A percentile compares a stretch with the other conserved stretches of the same genome.
Conservation (phyloP, 805 yeast species). For the Hanseniaspora jakobsenii region DNA sequence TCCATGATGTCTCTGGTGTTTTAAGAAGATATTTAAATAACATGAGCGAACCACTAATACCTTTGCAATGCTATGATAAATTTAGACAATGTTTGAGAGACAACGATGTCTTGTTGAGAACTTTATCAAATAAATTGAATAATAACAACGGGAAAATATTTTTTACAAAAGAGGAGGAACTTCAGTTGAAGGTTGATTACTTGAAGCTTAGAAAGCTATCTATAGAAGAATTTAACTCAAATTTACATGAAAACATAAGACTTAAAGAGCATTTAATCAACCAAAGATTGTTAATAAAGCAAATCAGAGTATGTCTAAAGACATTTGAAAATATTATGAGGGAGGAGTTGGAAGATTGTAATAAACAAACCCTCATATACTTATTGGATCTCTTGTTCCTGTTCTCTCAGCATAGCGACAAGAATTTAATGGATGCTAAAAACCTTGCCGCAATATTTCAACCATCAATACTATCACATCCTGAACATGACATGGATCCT, state of each 20-base stretch:
- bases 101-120: constrained; percentile 31
- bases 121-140: constrained; percentile 54
- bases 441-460: constrained; percentile 94
- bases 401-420: constrained; percentile 65
- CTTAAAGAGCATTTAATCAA: constrained; percentile 33
- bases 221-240: constrained; percentile 19
- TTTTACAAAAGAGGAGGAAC: constrained; percentile 13
- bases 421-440: constrained; percentile 82
- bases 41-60: constrained; percentile 85
- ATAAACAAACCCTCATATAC: constrained; percentile 74
- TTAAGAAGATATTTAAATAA: constrained; percentile 76
- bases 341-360: constrained; percentile 52
- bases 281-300: constrained; percentile 48
- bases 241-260: constrained; percentile 28
- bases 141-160: constrained; percentile 30
- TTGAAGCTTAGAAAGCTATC: constrained; percentile 19
- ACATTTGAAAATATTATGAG: constrained; percentile 61
- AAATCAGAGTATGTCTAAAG: constrained; percentile 54
- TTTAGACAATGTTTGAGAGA: constrained; percentile 65
- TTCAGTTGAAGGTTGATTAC: constrained; percentile 12
- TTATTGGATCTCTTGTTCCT: constrained; percentile 74
- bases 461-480: constrained; percentile 89
- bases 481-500: constrained; percentile 83
- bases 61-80: constrained; percentile 58
- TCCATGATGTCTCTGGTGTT: constrained; percentile 91